phyloP scores from a whole-genome alignment of 2,329 filamentous ascomycete genomes.

The Phoma sp. region DNA sequence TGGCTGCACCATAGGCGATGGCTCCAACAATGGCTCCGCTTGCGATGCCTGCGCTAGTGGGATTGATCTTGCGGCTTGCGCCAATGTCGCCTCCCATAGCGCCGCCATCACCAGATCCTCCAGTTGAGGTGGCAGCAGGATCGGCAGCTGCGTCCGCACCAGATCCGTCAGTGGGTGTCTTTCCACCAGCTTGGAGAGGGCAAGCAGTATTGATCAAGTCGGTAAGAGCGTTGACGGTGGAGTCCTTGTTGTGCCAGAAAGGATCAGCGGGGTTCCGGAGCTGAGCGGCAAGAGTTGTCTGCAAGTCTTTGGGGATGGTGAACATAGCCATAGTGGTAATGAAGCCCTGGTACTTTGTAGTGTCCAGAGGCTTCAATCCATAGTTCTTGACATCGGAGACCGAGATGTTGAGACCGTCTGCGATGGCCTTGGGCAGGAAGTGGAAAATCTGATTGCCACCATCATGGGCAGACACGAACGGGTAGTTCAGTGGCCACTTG shows the following conservation, averaged over 20 bases:
- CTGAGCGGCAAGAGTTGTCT: conserved; percentile 68
- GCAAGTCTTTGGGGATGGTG: conserved; percentile 54
- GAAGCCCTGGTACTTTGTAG: conserved; percentile 70
- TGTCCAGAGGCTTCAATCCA: conserved; percentile 78
- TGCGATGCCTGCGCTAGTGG: conserved; percentile 72
- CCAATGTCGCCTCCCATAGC: conserved; percentile 58
- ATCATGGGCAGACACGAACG: conserved; percentile 74
- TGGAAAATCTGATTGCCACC: conserved; percentile 86
- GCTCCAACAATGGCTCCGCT: conserved; percentile 79
- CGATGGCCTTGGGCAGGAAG: conserved; percentile 74
- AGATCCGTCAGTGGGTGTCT: conserved; percentile 50
- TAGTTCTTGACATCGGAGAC: conserved; percentile 67
- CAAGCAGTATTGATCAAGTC: conserved; percentile 84
- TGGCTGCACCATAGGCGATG: conserved; percentile 87
- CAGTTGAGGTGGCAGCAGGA: conserved; percentile 41
- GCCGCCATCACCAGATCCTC: conserved; percentile 53
- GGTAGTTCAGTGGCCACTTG: conserved; percentile 78
- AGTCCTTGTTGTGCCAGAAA: conserved; percentile 74
- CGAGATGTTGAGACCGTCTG: conserved; percentile 64
- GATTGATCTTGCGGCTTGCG: conserved; percentile 64
- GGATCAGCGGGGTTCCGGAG: conserved; percentile 73
- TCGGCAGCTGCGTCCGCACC: conserved; percentile 50
- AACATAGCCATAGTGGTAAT: conserved; percentile 76
- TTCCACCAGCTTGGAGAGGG: conserved; percentile 64
- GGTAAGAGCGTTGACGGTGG: conserved; percentile 75